A percentile compares a stretch with the other conserved stretches of the same genome.
These are phyloP conservation scores for Echinochloa phyllopogon DNA, from an alignment of 176 grass and related monocot genomes.

Conservation along the genomic window DNA sequence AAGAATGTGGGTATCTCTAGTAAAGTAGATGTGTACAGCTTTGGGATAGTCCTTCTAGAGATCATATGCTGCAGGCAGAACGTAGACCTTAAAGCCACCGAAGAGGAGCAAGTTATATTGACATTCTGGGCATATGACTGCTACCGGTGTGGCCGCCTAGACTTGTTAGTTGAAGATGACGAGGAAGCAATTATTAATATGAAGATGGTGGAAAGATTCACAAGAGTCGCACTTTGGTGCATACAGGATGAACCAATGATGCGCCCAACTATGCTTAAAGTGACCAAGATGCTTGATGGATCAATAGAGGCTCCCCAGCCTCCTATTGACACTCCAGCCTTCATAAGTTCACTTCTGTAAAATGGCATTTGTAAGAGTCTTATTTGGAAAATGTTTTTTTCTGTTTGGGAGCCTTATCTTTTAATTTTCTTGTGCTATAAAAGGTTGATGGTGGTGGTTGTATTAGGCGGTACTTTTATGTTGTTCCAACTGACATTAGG, in stretches of 20 bases:
- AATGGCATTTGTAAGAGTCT: not conserved
- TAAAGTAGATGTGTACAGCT: conserved; percentile 26
- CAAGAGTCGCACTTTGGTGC: conserved; percentile 15
- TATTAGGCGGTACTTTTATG: not conserved
- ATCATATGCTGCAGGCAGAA: conserved; percentile 24
- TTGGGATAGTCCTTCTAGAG: conserved; percentile 16
- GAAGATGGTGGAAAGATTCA: conserved; percentile 17
- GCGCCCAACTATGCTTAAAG: conserved; percentile 18
- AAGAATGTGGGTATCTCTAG: conserved; percentile 9
- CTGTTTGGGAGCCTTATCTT: not conserved
- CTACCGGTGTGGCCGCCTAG: not conserved
- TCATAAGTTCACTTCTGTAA: conserved; percentile 1
- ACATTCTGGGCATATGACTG: conserved; percentile 8
- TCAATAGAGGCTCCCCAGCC: conserved; percentile 10
- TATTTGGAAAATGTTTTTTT: not conserved
- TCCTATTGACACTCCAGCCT: conserved; percentile 4
- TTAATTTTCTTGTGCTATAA: not conserved
- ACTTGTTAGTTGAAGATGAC: conserved; percentile 8
- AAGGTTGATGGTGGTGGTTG: not conserved
- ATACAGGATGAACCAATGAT: conserved; percentile 4
- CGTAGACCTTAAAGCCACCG: not conserved
- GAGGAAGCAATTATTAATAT: conserved; percentile 8
- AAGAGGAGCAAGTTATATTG: conserved; percentile 1
- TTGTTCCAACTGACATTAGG: not conserved
- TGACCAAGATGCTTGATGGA: conserved; percentile 31